Conservation (phyloP, 2,329 filamentous ascomycete genomes). For the Magnaporthiopsis incrustans region DNA sequence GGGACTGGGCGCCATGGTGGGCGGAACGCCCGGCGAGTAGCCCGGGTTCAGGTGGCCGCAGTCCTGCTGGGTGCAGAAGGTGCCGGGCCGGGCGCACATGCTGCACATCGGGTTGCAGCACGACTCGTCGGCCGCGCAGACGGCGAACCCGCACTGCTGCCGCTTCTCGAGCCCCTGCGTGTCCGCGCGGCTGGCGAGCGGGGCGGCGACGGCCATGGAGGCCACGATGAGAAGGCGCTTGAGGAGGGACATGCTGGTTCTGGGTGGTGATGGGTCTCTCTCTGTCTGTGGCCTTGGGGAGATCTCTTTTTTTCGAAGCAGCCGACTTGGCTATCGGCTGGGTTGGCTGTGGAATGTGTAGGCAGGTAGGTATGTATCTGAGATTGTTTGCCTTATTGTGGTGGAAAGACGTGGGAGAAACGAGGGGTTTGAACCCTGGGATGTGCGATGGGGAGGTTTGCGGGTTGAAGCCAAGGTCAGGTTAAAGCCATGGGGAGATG, state of each 20-base stretch:
- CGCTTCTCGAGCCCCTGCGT: background rate
- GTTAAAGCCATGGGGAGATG: background rate
- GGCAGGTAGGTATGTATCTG: background rate
- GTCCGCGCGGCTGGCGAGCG: background rate
- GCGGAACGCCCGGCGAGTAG: conserved; percentile 8
- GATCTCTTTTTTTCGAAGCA: background rate
- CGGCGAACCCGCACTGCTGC: conserved; percentile 11
- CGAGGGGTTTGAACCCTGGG: background rate
- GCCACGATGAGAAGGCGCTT: background rate
- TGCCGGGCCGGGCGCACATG: conserved; percentile 14
- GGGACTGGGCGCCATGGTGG: background rate
- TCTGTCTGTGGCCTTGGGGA: background rate
- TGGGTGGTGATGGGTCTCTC: background rate
- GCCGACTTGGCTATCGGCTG: background rate
- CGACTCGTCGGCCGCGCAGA: conserved; percentile 11
- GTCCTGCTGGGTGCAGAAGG: conserved; percentile 13
- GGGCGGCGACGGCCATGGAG: background rate
- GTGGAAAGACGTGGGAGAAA: background rate
- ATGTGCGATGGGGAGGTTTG: background rate
- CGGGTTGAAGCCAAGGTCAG: background rate
- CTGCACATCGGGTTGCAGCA: conserved; percentile 18
- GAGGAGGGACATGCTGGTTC: background rate
- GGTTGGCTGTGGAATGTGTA: too few relatives aligned
- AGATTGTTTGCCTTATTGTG: background rate
- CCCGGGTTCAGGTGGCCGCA: conserved; percentile 8